Conservation (phyloP, 2,329 filamentous ascomycete species). For the Penicillium sumatraense region DNA sequence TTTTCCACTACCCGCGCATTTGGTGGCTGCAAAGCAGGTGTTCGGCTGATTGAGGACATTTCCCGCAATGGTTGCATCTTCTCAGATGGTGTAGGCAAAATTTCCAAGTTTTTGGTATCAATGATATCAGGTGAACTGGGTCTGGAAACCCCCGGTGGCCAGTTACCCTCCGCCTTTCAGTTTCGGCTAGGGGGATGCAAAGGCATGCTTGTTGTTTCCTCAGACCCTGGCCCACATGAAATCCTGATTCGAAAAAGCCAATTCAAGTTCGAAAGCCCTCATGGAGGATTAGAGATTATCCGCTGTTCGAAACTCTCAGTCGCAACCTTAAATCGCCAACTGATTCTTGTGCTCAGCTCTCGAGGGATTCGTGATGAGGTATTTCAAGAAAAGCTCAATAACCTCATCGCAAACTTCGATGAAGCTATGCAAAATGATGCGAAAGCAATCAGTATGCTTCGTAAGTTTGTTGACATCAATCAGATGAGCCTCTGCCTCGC, state of each 20-base stretch:
- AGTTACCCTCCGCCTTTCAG: conserved; percentile 80
- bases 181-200: conserved; percentile 93
- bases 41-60: conserved; percentile 70
- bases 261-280: conserved; percentile 77
- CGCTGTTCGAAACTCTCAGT: conserved; percentile 75
- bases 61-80: conserved; percentile 72
- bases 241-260: conserved; percentile 84
- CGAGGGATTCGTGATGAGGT: conserved; percentile 71
- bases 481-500: conserved; percentile 76
- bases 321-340: conserved; percentile 85
- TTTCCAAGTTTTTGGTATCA: conserved; percentile 77
- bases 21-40: conserved; percentile 62
- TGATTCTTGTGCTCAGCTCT: conserved; percentile 80
- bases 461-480: conserved; percentile 81
- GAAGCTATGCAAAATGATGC: conserved; percentile 68
- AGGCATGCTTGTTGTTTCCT: conserved; percentile 79
- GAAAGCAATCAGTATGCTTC: conserved; percentile 70
- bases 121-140: conserved; percentile 74
- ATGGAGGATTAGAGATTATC: conserved; percentile 82
- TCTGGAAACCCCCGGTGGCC: conserved; percentile 56
- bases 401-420: conserved; percentile 71
- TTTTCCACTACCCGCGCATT: conserved; percentile 90
- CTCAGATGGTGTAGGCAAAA: conserved; percentile 90
- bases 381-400: conserved; percentile 69
- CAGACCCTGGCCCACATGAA: conserved; percentile 67